Conservation (phyloP, 768 basidiomycete species). For the Candolleomyces aberdarensis region DNA sequence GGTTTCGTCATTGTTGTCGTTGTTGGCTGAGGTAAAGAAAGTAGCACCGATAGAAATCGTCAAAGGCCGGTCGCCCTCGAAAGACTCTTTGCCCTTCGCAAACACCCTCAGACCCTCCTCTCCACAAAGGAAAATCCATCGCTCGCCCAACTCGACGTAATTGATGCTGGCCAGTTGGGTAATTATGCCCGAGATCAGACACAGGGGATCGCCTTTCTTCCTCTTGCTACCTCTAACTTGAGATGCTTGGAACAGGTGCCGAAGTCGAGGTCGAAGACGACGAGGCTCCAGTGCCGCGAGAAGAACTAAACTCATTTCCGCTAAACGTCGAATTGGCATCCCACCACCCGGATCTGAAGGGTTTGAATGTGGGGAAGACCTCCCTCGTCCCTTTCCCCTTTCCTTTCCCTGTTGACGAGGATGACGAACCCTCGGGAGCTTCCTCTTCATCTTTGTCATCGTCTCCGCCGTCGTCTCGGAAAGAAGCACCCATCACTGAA, state of each 20-base stretch:
- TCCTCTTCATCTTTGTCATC: too few relatives aligned
- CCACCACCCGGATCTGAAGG: slow-evolving; percentile 6
- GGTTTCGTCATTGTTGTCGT: too few relatives aligned
- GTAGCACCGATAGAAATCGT: too few relatives aligned
- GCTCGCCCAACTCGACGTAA: slow-evolving; percentile 64
- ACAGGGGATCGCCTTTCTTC: background rate
- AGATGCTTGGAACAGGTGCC: too few relatives aligned
- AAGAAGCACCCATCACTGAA: too few relatives aligned
- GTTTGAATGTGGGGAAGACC: background rate
- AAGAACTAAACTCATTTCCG: background rate
- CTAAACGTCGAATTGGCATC: slow-evolving; percentile 1
- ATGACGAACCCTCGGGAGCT: too few relatives aligned
- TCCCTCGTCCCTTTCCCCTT: background rate
- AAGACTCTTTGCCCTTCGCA: slow-evolving; percentile 14
- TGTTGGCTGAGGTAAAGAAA: too few relatives aligned
- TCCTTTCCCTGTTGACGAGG: too few relatives aligned
- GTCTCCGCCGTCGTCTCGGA: too few relatives aligned
- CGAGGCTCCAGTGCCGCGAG: background rate
- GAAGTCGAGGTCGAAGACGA: too few relatives aligned
- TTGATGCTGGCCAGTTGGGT: slow-evolving; percentile 37
- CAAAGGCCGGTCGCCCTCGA: too few relatives aligned
- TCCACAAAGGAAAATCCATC: slow-evolving; percentile 61
- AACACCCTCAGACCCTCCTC: slow-evolving; percentile 48
- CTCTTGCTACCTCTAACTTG: too few relatives aligned
- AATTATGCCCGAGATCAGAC: background rate